Conservation (phyloP, 2,329 filamentous ascomycete species). For the Alternaria arbusti region DNA sequence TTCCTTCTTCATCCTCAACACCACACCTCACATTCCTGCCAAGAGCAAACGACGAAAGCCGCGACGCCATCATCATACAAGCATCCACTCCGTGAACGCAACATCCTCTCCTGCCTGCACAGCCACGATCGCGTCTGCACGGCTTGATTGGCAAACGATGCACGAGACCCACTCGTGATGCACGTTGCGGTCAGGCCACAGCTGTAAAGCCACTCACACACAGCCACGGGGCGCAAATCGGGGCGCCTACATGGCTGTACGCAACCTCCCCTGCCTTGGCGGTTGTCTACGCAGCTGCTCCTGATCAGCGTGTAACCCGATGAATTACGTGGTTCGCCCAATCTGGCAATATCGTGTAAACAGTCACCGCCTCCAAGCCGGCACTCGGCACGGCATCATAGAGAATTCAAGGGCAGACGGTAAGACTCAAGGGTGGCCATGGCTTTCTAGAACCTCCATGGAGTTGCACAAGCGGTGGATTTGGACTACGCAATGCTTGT, state of each 20-base stretch:
- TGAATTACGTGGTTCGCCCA: neutral
- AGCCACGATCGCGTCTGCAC: constrained; percentile 16
- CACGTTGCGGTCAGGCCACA: constrained; percentile 24
- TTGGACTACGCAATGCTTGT: neutral
- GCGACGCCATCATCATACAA: neutral
- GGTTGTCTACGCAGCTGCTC: neutral
- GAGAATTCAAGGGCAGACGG: neutral
- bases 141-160: constrained; percentile 9
- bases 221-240: constrained; percentile 27
- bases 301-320: constrained; percentile 1
- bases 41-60: neutral
- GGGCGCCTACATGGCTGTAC: constrained; percentile 18
- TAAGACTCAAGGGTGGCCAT: neutral
- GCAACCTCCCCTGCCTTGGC: constrained; percentile 12
- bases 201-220: constrained; percentile 20
- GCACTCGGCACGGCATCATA: constrained; percentile 12
- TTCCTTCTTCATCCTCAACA: neutral
- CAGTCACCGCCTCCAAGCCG: constrained; percentile 15
- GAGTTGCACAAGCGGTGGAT: neutral
- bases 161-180: constrained; percentile 25
- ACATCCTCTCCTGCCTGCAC: constrained; percentile 1
- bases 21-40: neutral
- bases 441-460: neutral
- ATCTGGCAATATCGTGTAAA: neutral
- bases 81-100: neutral